These are phyloP conservation scores for Emmonsia crescens DNA, from an alignment of 2,329 filamentous ascomycete genomes.

Conservation along the genomic window DNA sequence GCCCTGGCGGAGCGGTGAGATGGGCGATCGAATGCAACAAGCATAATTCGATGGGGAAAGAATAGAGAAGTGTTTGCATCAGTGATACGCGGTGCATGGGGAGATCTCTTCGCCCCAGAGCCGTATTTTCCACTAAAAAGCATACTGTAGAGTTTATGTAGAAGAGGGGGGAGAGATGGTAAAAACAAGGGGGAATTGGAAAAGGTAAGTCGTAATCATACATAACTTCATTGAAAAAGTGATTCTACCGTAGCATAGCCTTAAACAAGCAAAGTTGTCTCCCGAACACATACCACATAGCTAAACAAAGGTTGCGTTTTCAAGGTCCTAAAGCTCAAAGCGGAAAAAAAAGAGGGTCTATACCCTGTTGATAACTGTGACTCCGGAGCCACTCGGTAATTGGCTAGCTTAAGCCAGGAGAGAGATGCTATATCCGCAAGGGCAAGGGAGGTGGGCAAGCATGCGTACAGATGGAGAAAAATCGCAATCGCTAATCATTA, in stretches of 20 bases:
- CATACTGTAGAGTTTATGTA: background rate
- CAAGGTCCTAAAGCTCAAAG: background rate
- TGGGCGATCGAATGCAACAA: background rate
- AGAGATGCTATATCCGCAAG: background rate
- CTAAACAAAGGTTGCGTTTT: background rate
- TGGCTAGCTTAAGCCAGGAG: too few relatives aligned
- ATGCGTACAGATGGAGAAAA: background rate
- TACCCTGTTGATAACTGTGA: background rate
- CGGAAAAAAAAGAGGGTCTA: background rate
- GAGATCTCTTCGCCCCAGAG: background rate
- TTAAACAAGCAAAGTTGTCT: background rate
- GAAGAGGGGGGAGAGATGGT: background rate
- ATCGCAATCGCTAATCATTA: constrained; percentile 46
- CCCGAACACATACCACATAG: background rate
- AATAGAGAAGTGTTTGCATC: background rate
- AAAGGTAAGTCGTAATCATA: background rate
- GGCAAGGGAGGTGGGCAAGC: background rate
- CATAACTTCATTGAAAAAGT: constrained; percentile 19
- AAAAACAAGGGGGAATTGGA: background rate
- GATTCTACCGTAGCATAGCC: background rate
- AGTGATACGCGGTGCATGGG: background rate
- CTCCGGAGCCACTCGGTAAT: background rate
- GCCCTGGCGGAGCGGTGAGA: background rate
- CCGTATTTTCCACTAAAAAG: background rate
- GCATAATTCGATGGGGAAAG: background rate